phyloP scores from a whole-genome alignment of 768 basidiomycete species.

The Boletales sp. region DNA sequence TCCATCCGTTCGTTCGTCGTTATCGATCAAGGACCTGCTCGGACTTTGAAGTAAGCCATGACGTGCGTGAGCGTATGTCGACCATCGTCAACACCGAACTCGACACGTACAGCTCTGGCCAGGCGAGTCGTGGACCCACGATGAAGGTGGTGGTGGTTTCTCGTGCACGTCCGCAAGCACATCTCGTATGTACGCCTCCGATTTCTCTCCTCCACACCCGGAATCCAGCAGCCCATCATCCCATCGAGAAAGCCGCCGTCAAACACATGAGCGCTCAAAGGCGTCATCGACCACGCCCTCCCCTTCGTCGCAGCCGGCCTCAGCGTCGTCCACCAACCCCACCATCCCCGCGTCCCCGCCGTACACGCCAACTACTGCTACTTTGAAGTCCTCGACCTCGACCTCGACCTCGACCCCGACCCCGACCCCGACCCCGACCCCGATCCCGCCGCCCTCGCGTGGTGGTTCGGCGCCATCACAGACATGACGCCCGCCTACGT shows the following conservation, averaged over 20 bases:
- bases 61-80: slow-evolving; percentile 13
- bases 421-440: slow-evolving; percentile 5
- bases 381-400: slow-evolving; percentile 18
- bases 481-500: slow-evolving; percentile 54
- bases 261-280: slow-evolving; percentile 24
- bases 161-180: slow-evolving; percentile 15
- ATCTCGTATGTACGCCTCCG: background rate
- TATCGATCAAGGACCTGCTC: no score
- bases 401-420: background rate
- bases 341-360: slow-evolving; percentile 17
- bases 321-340: slow-evolving; percentile 21
- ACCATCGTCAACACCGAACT: slow-evolving; percentile 20
- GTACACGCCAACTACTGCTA: slow-evolving; percentile 27
- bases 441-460: slow-evolving; percentile 14
- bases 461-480: slow-evolving; percentile 26
- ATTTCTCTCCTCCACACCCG: background rate
- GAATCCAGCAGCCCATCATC: slow-evolving; percentile 3
- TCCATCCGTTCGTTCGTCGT: slow-evolving; percentile 12
- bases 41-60: no score
- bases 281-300: slow-evolving; percentile 9
- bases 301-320: slow-evolving; percentile 17
- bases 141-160: slow-evolving; percentile 17
- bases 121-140: slow-evolving; percentile 14
- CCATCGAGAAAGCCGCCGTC: slow-evolving; percentile 23
- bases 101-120: slow-evolving; percentile 9